A percentile compares a stretch with the other conserved stretches of the same genome.
phyloP scores from a whole-genome alignment of 2,329 filamentous ascomycete species.

The Aspergillus sp. region DNA sequence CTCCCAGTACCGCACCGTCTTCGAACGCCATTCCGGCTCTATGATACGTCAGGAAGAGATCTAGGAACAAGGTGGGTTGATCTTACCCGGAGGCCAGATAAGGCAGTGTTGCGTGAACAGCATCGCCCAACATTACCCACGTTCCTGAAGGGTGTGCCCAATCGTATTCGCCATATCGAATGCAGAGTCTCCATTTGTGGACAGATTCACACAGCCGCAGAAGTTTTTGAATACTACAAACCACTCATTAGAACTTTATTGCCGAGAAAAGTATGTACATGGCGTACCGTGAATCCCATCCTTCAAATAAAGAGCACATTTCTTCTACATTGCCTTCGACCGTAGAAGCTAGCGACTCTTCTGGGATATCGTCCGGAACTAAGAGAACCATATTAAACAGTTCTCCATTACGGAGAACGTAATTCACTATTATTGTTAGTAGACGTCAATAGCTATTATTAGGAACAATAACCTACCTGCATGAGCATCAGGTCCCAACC shows the following conservation, averaged over 20 bases:
- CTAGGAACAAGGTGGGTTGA: background rate
- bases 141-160: slow-evolving; percentile 53
- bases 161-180: slow-evolving; percentile 47
- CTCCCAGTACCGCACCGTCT: slow-evolving; percentile 52
- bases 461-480: slow-evolving; percentile 23
- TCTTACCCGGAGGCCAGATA: slow-evolving; percentile 48
- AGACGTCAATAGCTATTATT: background rate
- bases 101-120: slow-evolving; percentile 58
- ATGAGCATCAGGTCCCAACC: slow-evolving; percentile 48
- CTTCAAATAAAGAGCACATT: slow-evolving; percentile 48
- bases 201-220: slow-evolving; percentile 52
- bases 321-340: slow-evolving; percentile 47
- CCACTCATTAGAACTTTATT: background rate
- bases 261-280: background rate
- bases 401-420: slow-evolving; percentile 51
- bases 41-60: slow-evolving; percentile 5
- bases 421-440: slow-evolving; percentile 39
- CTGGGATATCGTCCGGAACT: slow-evolving; percentile 56
- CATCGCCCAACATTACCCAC: slow-evolving; percentile 57
- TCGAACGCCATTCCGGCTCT: slow-evolving; percentile 57
- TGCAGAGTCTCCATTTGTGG: slow-evolving; percentile 56
- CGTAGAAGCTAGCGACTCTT: slow-evolving; percentile 42
- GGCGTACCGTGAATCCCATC: slow-evolving; percentile 49
- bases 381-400: slow-evolving; percentile 50
- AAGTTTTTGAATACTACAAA: slow-evolving; percentile 46